A percentile compares a stretch with the other conserved stretches of the same genome.
Conservation (phyloP, 176 grass and related monocot genomes). For the Alloteropsis semialata region DNA sequence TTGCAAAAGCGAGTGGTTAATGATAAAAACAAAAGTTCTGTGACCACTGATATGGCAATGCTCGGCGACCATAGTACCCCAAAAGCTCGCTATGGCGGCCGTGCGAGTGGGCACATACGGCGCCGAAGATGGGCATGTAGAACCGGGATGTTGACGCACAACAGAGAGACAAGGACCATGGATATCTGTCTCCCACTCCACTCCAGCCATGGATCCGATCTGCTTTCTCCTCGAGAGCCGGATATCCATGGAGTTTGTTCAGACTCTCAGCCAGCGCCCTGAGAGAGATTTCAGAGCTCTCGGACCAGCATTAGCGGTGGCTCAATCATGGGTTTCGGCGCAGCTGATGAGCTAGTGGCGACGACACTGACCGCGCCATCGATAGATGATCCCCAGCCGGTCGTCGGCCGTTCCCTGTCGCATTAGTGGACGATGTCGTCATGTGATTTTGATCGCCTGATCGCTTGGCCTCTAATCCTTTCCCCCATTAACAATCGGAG, state of each 20-base stretch:
- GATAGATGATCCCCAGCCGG: background rate
- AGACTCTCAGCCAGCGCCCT: background rate
- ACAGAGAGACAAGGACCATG: background rate
- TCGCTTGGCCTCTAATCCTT: conserved; percentile 12
- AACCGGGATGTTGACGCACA: background rate
- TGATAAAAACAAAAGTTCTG: background rate
- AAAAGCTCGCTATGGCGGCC: background rate
- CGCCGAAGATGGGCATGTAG: background rate
- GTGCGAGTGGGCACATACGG: background rate
- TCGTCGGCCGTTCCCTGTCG: background rate
- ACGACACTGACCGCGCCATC: background rate
- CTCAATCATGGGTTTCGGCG: background rate
- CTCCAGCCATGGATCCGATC: background rate
- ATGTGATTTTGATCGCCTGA: background rate
- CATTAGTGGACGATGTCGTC: conserved; percentile 18
- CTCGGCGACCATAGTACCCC: background rate
- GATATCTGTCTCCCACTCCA: background rate
- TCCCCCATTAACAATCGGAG: background rate
- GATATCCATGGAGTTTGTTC: background rate
- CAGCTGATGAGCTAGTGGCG: background rate
- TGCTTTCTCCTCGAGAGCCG: background rate
- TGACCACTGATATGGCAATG: background rate
- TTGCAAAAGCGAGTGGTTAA: background rate
- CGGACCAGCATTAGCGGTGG: background rate
- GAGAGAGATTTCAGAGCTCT: background rate